A percentile compares a stretch with the other conserved stretches of the same genome.
Conservation (phyloP, 208 protist species). For the Leishmania mexicana region DNA sequence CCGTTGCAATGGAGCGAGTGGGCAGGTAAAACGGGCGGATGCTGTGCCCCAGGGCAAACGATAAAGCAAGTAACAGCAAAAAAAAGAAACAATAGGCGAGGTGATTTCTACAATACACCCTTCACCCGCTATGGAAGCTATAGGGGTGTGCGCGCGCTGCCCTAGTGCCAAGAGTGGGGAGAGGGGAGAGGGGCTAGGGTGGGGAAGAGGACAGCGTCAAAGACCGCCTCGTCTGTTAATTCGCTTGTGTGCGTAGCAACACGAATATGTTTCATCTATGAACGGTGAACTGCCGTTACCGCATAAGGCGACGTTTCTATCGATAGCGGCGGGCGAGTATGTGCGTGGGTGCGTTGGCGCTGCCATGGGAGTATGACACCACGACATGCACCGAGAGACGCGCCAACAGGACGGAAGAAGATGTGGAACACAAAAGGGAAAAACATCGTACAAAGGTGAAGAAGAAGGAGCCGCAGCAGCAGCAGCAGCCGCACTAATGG, state of each 20-base stretch:
- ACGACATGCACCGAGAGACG: background rate
- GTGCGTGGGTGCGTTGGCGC: background rate
- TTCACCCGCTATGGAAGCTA: background rate
- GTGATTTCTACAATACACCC: background rate
- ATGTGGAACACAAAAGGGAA: background rate
- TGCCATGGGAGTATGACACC: background rate
- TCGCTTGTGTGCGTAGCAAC: background rate
- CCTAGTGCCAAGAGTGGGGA: background rate
- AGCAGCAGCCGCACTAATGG: background rate
- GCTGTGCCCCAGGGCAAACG: background rate
- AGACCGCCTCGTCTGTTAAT: background rate
- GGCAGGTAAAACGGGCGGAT: background rate
- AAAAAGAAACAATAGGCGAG: background rate
- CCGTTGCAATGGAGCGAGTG: background rate
- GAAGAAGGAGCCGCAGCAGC: background rate
- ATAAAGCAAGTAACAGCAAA: background rate
- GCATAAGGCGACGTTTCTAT: background rate
- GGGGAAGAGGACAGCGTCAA: background rate
- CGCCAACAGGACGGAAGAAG: background rate
- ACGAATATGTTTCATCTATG: background rate
- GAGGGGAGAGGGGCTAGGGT: background rate
- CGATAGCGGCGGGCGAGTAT: background rate
- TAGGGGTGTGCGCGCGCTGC: background rate
- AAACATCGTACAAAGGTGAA: background rate
- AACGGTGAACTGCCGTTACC: background rate